Percentiles rank a stretch among this genome's conserved stretches.
Evolutionary conservation across 352 stramenopile genomes (phyloP).

Genomic region (Lagenidium sp.): DNA sequence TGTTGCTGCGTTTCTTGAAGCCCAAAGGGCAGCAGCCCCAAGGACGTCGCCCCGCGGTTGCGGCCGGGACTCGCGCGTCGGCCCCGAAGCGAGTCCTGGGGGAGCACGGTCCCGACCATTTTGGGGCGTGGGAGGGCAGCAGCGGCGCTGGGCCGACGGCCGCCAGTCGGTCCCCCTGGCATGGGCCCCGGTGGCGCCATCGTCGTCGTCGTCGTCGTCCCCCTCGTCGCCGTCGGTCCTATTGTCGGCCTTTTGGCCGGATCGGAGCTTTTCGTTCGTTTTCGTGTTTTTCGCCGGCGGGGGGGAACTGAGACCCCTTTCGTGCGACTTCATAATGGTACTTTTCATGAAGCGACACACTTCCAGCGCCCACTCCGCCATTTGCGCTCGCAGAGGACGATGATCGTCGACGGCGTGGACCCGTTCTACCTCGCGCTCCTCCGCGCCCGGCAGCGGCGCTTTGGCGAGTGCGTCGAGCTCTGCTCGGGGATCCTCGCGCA

Average conservation of each 20-base stretch:
- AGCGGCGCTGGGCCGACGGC: neutral
- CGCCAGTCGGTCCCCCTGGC: neutral
- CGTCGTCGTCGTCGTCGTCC: neutral
- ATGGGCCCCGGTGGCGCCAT: neutral
- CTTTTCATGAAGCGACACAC: too few relatives aligned
- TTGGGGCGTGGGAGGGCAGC: slow-evolving; percentile 8
- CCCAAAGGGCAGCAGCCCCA: neutral
- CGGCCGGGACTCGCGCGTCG: slow-evolving; percentile 2
- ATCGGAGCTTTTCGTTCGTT: too few relatives aligned
- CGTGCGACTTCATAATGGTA: too few relatives aligned
- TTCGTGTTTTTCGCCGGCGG: too few relatives aligned
- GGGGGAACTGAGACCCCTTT: too few relatives aligned
- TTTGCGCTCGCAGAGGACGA: neutral
- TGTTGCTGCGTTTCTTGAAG: neutral
- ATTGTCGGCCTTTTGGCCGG: too few relatives aligned
- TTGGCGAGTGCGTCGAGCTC: slow-evolving; percentile 72
- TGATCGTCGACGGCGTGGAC: slow-evolving; percentile 63
- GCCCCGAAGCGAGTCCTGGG: slow-evolving; percentile 34
- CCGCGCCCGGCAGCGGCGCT: slow-evolving; percentile 64
- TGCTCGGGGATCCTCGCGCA: slow-evolving; percentile 76
- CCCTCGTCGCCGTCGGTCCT: too few relatives aligned
- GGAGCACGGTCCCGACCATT: slow-evolving; percentile 34
- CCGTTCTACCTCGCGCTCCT: slow-evolving; percentile 84
- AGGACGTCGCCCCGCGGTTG: slow-evolving; percentile 1
- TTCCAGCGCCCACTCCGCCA: too few relatives aligned